Conservation (phyloP, 2,329 filamentous ascomycete species). For the Coniochaeta sp. region DNA sequence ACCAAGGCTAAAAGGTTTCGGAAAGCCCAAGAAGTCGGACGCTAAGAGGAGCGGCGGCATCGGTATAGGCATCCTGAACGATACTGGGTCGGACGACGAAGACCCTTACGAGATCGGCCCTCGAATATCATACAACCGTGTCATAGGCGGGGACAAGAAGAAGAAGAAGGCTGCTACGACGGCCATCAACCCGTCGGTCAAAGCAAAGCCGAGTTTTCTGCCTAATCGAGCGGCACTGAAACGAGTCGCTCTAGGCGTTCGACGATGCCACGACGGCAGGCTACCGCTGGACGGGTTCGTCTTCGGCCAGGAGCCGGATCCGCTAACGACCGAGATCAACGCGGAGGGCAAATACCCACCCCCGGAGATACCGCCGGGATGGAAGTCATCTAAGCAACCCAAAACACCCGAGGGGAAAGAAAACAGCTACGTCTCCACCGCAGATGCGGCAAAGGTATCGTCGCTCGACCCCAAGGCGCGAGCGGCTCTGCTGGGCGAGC, state of each 20-base stretch:
- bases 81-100: constrained; percentile 90
- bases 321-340: constrained; percentile 35
- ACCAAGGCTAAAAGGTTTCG: constrained; percentile 12
- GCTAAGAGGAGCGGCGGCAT: constrained; percentile 56
- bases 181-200: constrained; percentile 55
- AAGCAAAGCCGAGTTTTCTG: constrained; percentile 65
- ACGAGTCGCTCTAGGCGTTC: constrained; percentile 37
- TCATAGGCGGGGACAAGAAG: constrained; percentile 74
- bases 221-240: constrained; percentile 51
- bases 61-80: constrained; percentile 83
- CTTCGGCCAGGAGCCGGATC: constrained; percentile 48
- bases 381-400: constrained; percentile 56
- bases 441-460: constrained; percentile 72
- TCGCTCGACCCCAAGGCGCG: constrained; percentile 68
- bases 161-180: constrained; percentile 58
- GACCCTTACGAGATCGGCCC: constrained; percentile 91
- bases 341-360: constrained; percentile 46
- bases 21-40: constrained; percentile 40
- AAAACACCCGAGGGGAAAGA: constrained; percentile 22
- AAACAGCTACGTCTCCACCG: constrained; percentile 52
- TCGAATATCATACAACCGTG: constrained; percentile 76
- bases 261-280: constrained; percentile 76
- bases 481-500: constrained; percentile 74
- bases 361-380: constrained; percentile 62
- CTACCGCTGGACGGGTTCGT: constrained; percentile 75